Conservation (phyloP, 148 eudicot genomes). For the Gaultheria prostrata region DNA sequence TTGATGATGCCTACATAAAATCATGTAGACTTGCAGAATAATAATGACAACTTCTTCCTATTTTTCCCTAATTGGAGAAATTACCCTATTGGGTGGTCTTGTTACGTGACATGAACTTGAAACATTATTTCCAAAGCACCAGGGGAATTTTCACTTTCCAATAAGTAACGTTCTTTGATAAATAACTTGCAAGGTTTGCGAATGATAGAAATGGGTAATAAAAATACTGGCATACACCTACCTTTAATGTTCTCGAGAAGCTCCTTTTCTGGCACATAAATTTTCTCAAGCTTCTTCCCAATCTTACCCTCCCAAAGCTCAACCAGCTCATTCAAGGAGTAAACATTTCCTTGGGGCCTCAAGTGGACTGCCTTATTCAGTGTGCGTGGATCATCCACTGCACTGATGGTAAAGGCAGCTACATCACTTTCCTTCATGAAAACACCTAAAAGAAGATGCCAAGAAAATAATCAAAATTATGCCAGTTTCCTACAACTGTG, state of each 20-base stretch:
- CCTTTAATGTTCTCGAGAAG: constrained; percentile 69
- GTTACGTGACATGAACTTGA: neutral
- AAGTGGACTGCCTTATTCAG: constrained; percentile 64
- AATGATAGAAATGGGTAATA: neutral
- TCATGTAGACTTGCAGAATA: neutral
- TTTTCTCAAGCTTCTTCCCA: constrained; percentile 48
- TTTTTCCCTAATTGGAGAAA: neutral
- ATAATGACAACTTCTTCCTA: neutral
- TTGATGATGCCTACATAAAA: neutral
- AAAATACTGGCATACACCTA: constrained; percentile 36
- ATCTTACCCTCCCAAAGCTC: constrained; percentile 78
- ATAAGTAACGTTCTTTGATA: neutral
- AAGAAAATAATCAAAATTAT: neutral
- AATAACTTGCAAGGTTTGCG: neutral
- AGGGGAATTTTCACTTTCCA: neutral
- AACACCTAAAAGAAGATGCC: constrained; percentile 38
- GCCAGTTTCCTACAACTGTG: neutral
- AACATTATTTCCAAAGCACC: neutral
- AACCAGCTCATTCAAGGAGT: constrained; percentile 68
- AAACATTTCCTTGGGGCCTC: constrained; percentile 72
- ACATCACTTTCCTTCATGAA: constrained; percentile 77
- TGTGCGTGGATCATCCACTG: constrained; percentile 83
- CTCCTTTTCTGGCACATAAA: constrained; percentile 52
- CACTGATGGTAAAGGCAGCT: constrained; percentile 72
- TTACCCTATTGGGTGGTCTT: neutral